These are phyloP conservation scores for Paramecium sexaurelia DNA, from an alignment of 73 alveolate species.

Conservation along the genomic window DNA sequence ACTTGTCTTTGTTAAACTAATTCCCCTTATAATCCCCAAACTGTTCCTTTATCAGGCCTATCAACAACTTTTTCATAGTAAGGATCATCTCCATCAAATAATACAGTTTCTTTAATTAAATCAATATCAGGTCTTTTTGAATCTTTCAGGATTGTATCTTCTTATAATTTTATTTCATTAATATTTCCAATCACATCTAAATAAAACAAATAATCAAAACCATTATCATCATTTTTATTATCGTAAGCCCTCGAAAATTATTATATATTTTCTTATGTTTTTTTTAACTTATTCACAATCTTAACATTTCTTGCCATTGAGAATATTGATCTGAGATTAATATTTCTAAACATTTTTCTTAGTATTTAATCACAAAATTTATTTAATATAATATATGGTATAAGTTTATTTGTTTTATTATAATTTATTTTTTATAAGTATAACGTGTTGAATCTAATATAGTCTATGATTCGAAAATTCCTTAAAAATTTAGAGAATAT, in stretches of 20 bases:
- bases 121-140: background rate
- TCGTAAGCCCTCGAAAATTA: background rate
- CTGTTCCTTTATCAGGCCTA: slow-evolving; percentile 67
- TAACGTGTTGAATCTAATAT: too few relatives aligned
- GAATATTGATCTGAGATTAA: background rate
- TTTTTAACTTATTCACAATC: background rate
- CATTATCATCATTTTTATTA: background rate
- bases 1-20: background rate
- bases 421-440: too few relatives aligned
- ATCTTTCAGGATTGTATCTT: background rate
- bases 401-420: too few relatives aligned
- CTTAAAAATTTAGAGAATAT: too few relatives aligned
- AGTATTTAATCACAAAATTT: too few relatives aligned
- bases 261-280: background rate
- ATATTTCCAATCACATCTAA: background rate
- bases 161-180: background rate
- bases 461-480: too few relatives aligned
- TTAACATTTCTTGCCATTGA: background rate
- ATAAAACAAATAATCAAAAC: background rate
- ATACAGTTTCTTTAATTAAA: slow-evolving; percentile 57
- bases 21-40: slow-evolving; percentile 67
- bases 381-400: too few relatives aligned
- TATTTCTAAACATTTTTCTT: background rate
- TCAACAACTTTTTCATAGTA: slow-evolving; percentile 63
- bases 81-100: slow-evolving; percentile 70